These are phyloP conservation scores for Melanogaster broomeanus DNA, from an alignment of 768 basidiomycete species.

Conservation along the genomic window DNA sequence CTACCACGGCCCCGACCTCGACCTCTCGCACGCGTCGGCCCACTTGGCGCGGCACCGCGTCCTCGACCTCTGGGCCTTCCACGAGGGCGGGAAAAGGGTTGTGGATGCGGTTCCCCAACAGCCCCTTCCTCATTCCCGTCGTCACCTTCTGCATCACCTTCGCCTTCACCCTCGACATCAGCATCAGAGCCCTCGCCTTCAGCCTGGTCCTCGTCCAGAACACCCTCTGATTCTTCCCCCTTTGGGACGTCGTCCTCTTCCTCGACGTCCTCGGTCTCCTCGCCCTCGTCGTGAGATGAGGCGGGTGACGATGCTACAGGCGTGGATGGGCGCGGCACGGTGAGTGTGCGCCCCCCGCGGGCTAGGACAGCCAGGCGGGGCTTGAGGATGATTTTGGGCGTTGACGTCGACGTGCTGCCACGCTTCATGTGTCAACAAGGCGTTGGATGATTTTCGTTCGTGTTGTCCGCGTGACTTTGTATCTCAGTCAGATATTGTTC, in stretches of 20 bases:
- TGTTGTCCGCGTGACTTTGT: not conserved
- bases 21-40: slow-evolving; percentile 35
- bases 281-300: slow-evolving; percentile 14
- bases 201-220: slow-evolving; percentile 34
- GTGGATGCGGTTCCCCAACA: slow-evolving; percentile 36
- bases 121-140: slow-evolving; percentile 33
- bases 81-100: slow-evolving; percentile 34
- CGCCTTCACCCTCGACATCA: slow-evolving; percentile 30
- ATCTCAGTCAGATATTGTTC: not conserved
- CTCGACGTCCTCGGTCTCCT: slow-evolving; percentile 21
- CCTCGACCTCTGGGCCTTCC: slow-evolving; percentile 41
- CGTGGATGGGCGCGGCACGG: slow-evolving; percentile 25
- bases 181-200: slow-evolving; percentile 24
- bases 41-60: slow-evolving; percentile 30
- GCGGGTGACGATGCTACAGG: slow-evolving; percentile 17
- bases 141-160: slow-evolving; percentile 35
- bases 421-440: slow-evolving; percentile 20
- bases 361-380: slow-evolving; percentile 38
- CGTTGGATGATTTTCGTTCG: not conserved
- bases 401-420: slow-evolving; percentile 16
- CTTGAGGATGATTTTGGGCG: slow-evolving; percentile 43
- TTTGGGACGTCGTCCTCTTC: slow-evolving; percentile 30
- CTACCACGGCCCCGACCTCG: slow-evolving; percentile 43
- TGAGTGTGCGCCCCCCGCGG: slow-evolving; percentile 26
- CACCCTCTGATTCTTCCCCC: slow-evolving; percentile 32